These are phyloP conservation scores for Marvania coccoides DNA, from an alignment of 139 green algal genomes.

Conservation along the genomic window DNA sequence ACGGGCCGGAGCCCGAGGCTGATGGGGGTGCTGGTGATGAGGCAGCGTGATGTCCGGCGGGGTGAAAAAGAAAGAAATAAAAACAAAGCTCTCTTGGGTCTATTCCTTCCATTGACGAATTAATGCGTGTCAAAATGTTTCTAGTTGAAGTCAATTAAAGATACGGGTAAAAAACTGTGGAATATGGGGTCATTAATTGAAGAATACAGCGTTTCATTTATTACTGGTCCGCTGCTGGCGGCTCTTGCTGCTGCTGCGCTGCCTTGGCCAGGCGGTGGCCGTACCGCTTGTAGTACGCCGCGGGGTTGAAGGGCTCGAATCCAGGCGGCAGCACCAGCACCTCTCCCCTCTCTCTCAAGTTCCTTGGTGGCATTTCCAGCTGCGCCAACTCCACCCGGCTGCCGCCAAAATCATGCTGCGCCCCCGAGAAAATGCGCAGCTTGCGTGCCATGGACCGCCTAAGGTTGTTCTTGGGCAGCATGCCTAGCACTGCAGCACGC, in stretches of 20 bases:
- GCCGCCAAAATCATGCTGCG: conserved; percentile 57
- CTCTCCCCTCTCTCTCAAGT: conserved; percentile 40
- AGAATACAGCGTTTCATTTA: no score
- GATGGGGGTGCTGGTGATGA: background rate
- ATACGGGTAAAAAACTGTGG: background rate
- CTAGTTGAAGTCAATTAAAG: background rate
- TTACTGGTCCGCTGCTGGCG: background rate
- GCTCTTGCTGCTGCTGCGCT: background rate
- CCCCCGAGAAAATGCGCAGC: conserved; percentile 70
- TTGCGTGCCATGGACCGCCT: conserved; percentile 57
- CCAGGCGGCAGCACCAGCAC: conserved; percentile 55
- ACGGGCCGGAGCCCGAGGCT: background rate
- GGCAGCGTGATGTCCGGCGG: no score
- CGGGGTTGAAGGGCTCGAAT: conserved; percentile 66
- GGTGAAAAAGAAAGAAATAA: background rate
- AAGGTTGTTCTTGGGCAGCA: conserved; percentile 86
- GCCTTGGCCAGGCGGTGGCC: conserved; percentile 22
- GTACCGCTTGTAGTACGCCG: conserved; percentile 38
- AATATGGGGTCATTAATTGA: no score
- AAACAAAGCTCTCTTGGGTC: background rate
- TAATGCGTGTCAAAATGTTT: background rate
- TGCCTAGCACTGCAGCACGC: conserved; percentile 66
- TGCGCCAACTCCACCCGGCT: conserved; percentile 44
- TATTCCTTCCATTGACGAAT: background rate
- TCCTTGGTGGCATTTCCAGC: conserved; percentile 45